Percentiles rank a stretch among this genome's conserved stretches.
phyloP scores from a whole-genome alignment of 805 yeast species.

The Candida railenensis region DNA sequence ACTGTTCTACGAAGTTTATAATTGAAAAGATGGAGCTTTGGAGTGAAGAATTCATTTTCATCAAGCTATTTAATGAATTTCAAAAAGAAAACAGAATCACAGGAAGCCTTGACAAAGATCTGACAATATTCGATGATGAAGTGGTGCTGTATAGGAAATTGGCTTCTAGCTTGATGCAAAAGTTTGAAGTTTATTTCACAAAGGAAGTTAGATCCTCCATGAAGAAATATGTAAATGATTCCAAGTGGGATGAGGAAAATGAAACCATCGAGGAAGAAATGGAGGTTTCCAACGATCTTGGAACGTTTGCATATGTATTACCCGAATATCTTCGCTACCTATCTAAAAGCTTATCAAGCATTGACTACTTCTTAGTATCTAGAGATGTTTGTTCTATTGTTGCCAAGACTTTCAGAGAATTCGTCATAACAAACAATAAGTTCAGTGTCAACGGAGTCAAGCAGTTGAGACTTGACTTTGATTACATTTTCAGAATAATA shows the following conservation, averaged over 20 bases:
- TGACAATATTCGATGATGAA: slow-evolving; percentile 29
- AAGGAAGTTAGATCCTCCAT: slow-evolving; percentile 30
- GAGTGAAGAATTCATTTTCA: slow-evolving; percentile 38
- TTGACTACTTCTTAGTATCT: slow-evolving; percentile 30
- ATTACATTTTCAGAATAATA: slow-evolving; percentile 12
- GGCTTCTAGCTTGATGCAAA: slow-evolving; percentile 15
- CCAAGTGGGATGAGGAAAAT: slow-evolving; percentile 28
- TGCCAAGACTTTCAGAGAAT: slow-evolving; percentile 31
- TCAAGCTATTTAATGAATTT: slow-evolving; percentile 35
- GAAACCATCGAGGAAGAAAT: slow-evolving; percentile 5
- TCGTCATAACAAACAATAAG: slow-evolving; percentile 37
- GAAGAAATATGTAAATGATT: slow-evolving; percentile 37
- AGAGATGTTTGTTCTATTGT: slow-evolving; percentile 25
- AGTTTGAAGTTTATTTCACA: slow-evolving; percentile 30
- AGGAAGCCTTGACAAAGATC: slow-evolving; percentile 13
- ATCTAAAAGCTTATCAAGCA: slow-evolving; percentile 19
- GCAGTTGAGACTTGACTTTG: slow-evolving; percentile 33
- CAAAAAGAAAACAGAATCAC: slow-evolving; percentile 13
- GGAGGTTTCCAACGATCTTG: slow-evolving; percentile 22
- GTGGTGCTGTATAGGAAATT: slow-evolving; percentile 23
- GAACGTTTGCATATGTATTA: slow-evolving; percentile 19
- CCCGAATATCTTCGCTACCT: slow-evolving; percentile 26
- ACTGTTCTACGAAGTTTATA: slow-evolving; percentile 33
- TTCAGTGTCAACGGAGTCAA: slow-evolving; percentile 30
- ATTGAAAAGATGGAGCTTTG: slow-evolving; percentile 30